Base-by-base conservation (phyloP, 2,329 filamentous ascomycete genomes). In the Lachnellula hyalina region DNA sequence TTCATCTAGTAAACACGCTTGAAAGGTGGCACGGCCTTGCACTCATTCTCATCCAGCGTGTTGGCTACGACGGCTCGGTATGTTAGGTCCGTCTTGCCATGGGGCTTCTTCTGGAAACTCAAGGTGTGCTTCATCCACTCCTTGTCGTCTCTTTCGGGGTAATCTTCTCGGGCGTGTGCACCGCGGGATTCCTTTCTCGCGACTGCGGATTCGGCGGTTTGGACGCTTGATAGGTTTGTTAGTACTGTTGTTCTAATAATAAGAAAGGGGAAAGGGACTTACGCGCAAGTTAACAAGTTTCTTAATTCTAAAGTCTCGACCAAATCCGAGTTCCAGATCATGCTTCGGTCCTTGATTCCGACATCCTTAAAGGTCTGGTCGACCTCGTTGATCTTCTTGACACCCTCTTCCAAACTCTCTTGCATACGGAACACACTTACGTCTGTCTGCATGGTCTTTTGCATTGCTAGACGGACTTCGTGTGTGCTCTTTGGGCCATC, bases 111-210 rank as follows among this genome's bases (percentile, higher is more conserved):
- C 82, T 99, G 94, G 87, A 87, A 99, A 63, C 87, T 90, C 59
- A 99, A 83, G 46, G 90, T 96, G 83, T 99, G 94, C 86, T 97
- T 97, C 93, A 96, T 96, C 93, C 93, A 97, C 74, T 95, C 87
- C 74, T 86, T 81, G 71, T 99, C 94, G 71, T 97, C 90, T 78
- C 94, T 87, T 17, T 97, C 92, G 55, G 93, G 93, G 82, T 74
- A 97, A 72, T 99, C 94, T 79, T 99, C 94, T 64, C 94, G 89
- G 63, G 94, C 94, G 75, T 99, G 94, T 23, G 94, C 94, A 72
- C 94, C 94, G 77, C 94, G 89, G 54, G 91, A 96, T 77, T 99
- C 94, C 82, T 96, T 96, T 71, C 94, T 86, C 77, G 93, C 93
- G 56, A 91, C 90, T 60, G 94, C 94, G 34, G 91, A 83, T 66